Percentiles rank a stretch among this genome's conserved stretches.
Evolutionary conservation across 192 early-diverging fungal species (phyloP).

Genomic region (Coemansia sp.): DNA sequence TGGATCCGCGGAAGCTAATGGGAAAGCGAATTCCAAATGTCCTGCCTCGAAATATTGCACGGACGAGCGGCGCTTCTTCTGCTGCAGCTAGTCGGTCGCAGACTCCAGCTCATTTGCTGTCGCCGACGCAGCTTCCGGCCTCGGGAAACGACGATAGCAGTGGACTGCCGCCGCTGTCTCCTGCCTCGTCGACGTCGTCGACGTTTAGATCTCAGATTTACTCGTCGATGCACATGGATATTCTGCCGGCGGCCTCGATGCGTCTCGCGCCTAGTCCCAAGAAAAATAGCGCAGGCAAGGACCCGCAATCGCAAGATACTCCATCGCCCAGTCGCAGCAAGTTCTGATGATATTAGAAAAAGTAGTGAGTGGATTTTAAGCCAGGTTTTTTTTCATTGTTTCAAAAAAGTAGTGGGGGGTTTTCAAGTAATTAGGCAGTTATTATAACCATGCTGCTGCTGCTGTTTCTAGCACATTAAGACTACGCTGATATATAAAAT

Average conservation of each 20-base stretch:
- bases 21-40: conserved; percentile 45
- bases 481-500: too few species aligned
- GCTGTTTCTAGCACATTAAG: too few species aligned
- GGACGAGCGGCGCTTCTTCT: background rate
- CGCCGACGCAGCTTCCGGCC: background rate
- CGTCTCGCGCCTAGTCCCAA: background rate
- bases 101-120: conserved; percentile 13
- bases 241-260: conserved; percentile 8
- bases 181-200: background rate
- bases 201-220: conserved; percentile 8
- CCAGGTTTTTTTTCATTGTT: background rate
- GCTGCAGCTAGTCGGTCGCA: conserved; percentile 8
- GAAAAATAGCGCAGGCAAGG: background rate
- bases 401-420: too few species aligned
- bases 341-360: background rate
- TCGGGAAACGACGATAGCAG: background rate
- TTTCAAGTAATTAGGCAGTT: too few species aligned
- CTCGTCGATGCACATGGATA: conserved; percentile 24
- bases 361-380: too few species aligned
- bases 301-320: background rate
- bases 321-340: background rate
- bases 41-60: conserved; percentile 19
- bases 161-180: conserved; percentile 1
- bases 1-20: conserved; percentile 54
- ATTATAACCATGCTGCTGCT: background rate